These are phyloP conservation scores for Penicillium antarcticum DNA, from an alignment of 495 filamentous ascomycete genomes.

Conservation along the genomic window DNA sequence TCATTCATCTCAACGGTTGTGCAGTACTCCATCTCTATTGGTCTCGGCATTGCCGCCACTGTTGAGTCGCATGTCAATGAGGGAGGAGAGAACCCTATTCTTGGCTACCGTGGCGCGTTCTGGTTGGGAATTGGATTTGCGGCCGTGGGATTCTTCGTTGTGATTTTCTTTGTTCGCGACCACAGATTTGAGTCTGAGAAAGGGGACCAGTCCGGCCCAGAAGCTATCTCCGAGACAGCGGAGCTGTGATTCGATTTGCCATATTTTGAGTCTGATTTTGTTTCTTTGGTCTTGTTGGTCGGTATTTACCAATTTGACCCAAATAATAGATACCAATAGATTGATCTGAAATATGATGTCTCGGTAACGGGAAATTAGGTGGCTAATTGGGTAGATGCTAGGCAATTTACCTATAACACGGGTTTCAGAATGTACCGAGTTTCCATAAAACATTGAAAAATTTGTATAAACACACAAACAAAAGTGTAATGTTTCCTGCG, in stretches of 20 bases:
- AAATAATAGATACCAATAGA: too few relatives aligned
- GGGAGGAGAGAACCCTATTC: conserved; percentile 27
- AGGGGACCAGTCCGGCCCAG: neutral
- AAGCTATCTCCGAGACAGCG: neutral
- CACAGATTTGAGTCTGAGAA: conserved; percentile 10
- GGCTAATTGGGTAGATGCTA: neutral
- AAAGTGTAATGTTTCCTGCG: too few relatives aligned
- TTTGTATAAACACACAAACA: too few relatives aligned
- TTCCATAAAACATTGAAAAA: too few relatives aligned
- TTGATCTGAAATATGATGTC: too few relatives aligned
- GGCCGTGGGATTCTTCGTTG: conserved; percentile 15
- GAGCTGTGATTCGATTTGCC: neutral
- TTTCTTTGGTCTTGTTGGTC: too few relatives aligned
- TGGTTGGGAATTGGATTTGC: conserved; percentile 19
- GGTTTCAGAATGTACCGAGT: too few relatives aligned
- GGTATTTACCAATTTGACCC: too few relatives aligned
- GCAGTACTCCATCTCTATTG: conserved; percentile 47
- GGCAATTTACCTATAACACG: too few relatives aligned
- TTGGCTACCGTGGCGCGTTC: conserved; percentile 30
- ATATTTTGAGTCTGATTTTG: neutral
- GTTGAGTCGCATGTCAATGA: conserved; percentile 32
- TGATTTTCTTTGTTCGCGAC: conserved; percentile 20
- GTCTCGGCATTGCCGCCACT: conserved; percentile 46
- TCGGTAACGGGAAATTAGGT: neutral
- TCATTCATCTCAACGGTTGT: conserved; percentile 42